Conservation (phyloP, 495 filamentous ascomycete genomes). For the Hypoxylon fragiforme region DNA sequence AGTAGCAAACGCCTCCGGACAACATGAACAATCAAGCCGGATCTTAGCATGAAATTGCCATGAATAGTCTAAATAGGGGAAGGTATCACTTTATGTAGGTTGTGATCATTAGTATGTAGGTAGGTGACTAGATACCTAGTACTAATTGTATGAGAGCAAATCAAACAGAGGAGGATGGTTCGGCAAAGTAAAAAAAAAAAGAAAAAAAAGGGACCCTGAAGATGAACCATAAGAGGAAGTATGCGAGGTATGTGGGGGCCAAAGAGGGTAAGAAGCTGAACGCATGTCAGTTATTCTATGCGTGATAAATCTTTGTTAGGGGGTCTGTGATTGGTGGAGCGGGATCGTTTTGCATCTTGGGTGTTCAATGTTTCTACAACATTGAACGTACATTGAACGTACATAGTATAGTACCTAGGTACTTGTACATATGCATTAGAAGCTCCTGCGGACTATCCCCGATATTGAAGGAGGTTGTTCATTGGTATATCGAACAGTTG, state of each 20-base stretch:
- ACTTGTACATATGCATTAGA: too few relatives aligned
- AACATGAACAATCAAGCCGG: neutral
- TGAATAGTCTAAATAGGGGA: conserved; percentile 15
- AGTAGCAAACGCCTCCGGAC: conserved; percentile 22
- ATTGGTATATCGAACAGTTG: conserved; percentile 16
- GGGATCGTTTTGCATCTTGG: conserved; percentile 15
- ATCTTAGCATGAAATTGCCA: conserved; percentile 2
- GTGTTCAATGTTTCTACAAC: conserved; percentile 24
- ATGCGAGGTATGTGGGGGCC: too few relatives aligned
- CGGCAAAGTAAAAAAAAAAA: conserved; percentile 14
- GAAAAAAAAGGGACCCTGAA: neutral
- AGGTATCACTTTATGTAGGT: too few relatives aligned
- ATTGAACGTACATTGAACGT: too few relatives aligned
- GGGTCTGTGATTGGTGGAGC: conserved; percentile 26
- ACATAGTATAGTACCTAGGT: neutral
- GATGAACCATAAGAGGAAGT: conserved; percentile 11
- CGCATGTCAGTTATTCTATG: conserved; percentile 25
- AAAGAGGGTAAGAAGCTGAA: conserved; percentile 31
- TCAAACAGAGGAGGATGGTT: conserved; percentile 14
- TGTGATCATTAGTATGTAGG: too few relatives aligned
- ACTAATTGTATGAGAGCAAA: conserved; percentile 8
- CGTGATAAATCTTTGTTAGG: conserved; percentile 29
- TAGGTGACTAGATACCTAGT: too few relatives aligned
- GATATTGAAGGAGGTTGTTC: too few relatives aligned
- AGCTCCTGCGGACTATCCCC: too few relatives aligned